Evolutionary conservation across 257 asterid species (phyloP).

Genomic region (Paraleonurus japonicus): DNA sequence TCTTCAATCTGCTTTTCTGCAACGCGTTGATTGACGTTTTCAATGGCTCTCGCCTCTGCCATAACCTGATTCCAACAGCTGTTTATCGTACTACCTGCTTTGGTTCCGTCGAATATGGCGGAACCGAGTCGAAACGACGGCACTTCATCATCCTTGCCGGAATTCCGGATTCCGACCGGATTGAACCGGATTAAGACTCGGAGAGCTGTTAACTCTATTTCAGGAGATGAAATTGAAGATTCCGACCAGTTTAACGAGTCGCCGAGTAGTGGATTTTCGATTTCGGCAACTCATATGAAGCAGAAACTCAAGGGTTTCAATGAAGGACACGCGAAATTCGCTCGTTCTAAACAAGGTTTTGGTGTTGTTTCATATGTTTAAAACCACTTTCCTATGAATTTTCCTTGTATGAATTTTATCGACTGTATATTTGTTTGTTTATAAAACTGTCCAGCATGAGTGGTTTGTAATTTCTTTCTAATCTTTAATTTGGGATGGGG

Average conservation of each 20-base stretch:
- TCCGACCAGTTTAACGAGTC: slow-evolving; percentile 53
- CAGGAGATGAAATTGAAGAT: slow-evolving; percentile 40
- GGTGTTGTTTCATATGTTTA: slow-evolving; percentile 3
- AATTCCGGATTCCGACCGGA: slow-evolving; percentile 73
- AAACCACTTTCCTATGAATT: neutral
- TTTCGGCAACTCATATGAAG: slow-evolving; percentile 44
- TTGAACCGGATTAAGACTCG: slow-evolving; percentile 93
- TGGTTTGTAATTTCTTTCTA: slow-evolving; percentile 12
- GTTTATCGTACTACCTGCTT: slow-evolving; percentile 1
- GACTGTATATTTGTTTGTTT: neutral
- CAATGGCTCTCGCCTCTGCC: neutral
- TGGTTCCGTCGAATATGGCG: slow-evolving; percentile 43
- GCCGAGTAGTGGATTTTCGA: slow-evolving; percentile 41
- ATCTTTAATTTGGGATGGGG: slow-evolving; percentile 3
- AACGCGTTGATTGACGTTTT: slow-evolving; percentile 7
- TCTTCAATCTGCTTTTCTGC: neutral
- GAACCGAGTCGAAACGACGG: slow-evolving; percentile 55
- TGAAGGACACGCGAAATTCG: slow-evolving; percentile 46
- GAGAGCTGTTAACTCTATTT: slow-evolving; percentile 42
- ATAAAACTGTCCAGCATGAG: neutral
- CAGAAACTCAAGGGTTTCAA: slow-evolving; percentile 44
- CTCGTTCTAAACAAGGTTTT: slow-evolving; percentile 67
- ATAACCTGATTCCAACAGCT: neutral
- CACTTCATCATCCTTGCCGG: slow-evolving; percentile 37
- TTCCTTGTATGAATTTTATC: neutral